Evolutionary conservation across 257 asterid species (phyloP).

Genomic region (Lycium ferocissimum): DNA sequence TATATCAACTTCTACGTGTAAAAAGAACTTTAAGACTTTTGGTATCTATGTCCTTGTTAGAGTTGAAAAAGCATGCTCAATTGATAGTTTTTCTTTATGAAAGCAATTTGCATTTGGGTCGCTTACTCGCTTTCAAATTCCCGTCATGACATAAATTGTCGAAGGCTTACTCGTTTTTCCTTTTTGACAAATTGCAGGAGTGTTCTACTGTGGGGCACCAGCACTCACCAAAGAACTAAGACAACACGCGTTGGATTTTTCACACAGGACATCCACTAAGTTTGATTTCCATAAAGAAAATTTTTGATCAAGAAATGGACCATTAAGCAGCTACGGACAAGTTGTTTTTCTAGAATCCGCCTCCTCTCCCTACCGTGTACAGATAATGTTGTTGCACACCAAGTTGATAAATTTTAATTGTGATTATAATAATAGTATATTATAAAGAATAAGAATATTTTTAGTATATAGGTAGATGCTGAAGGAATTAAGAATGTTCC

Average conservation of each 20-base stretch:
- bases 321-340: background rate
- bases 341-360: constrained; percentile 17
- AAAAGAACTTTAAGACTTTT: background rate
- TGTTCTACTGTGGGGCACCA: constrained; percentile 94
- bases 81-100: constrained; percentile 4
- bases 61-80: background rate
- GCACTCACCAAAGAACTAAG: constrained; percentile 67
- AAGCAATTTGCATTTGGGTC: background rate
- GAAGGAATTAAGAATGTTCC: constrained; percentile 24
- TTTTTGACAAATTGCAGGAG: constrained; percentile 59
- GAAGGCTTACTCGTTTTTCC: constrained; percentile 9
- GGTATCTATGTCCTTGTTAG: background rate
- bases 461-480: constrained; percentile 3
- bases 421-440: constrained; percentile 17
- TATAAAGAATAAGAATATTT: background rate
- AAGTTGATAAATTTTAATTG: constrained; percentile 27
- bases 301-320: constrained; percentile 50
- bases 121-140: constrained; percentile 5
- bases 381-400: constrained; percentile 15
- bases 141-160: background rate
- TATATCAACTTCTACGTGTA: background rate
- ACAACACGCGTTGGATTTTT: constrained; percentile 71
- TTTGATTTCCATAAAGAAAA: constrained; percentile 92
- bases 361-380: constrained; percentile 19
- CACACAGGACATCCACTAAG: constrained; percentile 75